A percentile compares a stretch with the other conserved stretches of the same genome.
phyloP scores from a whole-genome alignment of 2,329 filamentous ascomycete genomes.

The Microascus cirrosus region DNA sequence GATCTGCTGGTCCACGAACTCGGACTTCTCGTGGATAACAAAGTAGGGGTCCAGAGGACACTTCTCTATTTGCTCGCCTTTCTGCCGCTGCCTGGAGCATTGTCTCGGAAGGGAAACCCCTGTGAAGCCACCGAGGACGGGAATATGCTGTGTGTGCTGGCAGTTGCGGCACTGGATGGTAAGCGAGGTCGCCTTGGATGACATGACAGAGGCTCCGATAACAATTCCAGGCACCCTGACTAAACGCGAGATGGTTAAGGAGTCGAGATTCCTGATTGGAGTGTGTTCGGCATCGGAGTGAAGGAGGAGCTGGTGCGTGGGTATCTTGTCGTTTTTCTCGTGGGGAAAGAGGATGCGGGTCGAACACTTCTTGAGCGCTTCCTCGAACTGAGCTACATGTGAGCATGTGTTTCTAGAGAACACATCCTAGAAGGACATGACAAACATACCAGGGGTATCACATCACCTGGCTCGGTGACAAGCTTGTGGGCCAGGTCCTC shows the following conservation, averaged over 20 bases:
- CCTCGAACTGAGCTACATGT: constrained; percentile 59
- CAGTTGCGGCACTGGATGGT: constrained; percentile 85
- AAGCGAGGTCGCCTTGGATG: constrained; percentile 83
- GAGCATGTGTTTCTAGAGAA: not conserved
- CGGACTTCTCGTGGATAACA: constrained; percentile 85
- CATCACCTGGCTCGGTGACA: constrained; percentile 79
- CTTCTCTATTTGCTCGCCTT: constrained; percentile 57
- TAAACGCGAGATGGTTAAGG: constrained; percentile 84
- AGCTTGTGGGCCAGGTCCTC: constrained; percentile 88
- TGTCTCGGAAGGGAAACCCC: constrained; percentile 74
- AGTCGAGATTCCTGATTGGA: constrained; percentile 88
- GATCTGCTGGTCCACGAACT: constrained; percentile 95
- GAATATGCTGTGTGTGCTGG: constrained; percentile 56
- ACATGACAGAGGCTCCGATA: constrained; percentile 92
- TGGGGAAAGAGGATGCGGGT: constrained; percentile 86
- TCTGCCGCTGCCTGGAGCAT: constrained; percentile 54
- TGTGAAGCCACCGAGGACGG: constrained; percentile 75
- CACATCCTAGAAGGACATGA: constrained; percentile 3
- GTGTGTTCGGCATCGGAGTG: constrained; percentile 86
- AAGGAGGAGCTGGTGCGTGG: constrained; percentile 87
- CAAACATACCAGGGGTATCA: constrained; percentile 69
- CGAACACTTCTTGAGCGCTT: constrained; percentile 80
- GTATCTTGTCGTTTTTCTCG: constrained; percentile 53
- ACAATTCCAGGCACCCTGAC: constrained; percentile 95
- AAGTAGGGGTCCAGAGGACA: constrained; percentile 95